Evolutionary conservation across 148 eudicot genomes (phyloP).

Genomic region (Spergularia marina): DNA sequence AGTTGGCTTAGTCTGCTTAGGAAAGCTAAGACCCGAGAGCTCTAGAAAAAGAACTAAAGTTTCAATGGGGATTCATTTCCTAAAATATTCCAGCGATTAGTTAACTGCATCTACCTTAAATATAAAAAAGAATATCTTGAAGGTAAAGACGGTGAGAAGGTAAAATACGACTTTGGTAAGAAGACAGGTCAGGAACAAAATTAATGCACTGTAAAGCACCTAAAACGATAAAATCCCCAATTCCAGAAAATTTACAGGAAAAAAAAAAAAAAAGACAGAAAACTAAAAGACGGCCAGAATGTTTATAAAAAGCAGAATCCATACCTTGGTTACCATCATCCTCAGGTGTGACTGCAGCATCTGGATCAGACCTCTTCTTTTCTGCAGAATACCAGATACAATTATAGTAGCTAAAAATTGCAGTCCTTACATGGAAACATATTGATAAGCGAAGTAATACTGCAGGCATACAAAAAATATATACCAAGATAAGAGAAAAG

Average conservation of each 20-base stretch:
- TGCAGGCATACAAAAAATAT: slow-evolving; percentile 1
- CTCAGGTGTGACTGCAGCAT: slow-evolving; percentile 46
- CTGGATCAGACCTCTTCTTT: slow-evolving; percentile 62
- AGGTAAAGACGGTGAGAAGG: background rate
- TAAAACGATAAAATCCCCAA: background rate
- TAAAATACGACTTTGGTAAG: background rate
- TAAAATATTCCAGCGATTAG: background rate
- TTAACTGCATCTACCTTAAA: background rate
- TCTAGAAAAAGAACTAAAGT: too few species aligned
- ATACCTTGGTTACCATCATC: slow-evolving; percentile 59
- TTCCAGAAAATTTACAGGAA: background rate
- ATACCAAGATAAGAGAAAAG: slow-evolving; percentile 82
- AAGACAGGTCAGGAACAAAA: background rate
- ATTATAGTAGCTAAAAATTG: slow-evolving; percentile 15
- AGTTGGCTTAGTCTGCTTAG: too few species aligned
- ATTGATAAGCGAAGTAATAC: background rate
- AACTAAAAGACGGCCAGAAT: background rate
- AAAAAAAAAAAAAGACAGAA: background rate
- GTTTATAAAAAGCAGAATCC: slow-evolving; percentile 3
- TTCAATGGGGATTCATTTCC: too few species aligned
- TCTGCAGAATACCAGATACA: slow-evolving; percentile 45
- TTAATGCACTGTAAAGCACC: background rate
- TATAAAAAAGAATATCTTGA: background rate
- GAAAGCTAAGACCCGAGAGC: too few species aligned
- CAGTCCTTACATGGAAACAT: background rate